These are phyloP conservation scores for Albifimbria verrucaria DNA, from an alignment of 2,329 filamentous ascomycete species.

Conservation along the genomic window DNA sequence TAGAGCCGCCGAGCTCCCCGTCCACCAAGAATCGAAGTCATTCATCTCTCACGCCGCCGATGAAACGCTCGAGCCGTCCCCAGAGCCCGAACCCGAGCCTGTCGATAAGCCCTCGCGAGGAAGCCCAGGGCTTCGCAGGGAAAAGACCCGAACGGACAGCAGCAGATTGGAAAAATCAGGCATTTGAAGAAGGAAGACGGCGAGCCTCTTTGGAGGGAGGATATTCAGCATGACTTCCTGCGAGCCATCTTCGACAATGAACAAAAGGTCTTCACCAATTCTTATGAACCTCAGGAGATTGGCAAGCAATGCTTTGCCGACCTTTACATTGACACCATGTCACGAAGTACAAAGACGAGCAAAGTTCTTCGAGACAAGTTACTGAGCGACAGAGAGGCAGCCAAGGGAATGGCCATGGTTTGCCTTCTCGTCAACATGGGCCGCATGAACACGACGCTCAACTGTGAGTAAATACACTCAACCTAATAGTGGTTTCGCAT, in stretches of 20 bases:
- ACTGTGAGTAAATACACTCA: constrained; percentile 60
- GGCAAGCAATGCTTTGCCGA: constrained; percentile 83
- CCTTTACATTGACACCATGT: constrained; percentile 98
- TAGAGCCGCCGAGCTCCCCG: constrained; percentile 44
- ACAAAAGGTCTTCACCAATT: constrained; percentile 79
- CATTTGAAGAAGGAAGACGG: constrained; percentile 88
- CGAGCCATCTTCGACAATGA: constrained; percentile 76
- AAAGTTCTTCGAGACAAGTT: constrained; percentile 98
- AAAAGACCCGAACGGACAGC: constrained; percentile 32
- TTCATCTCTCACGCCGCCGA: constrained; percentile 41
- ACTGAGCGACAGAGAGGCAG: constrained; percentile 83
- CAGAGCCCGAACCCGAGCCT: constrained; percentile 36
- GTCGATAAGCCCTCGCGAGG: constrained; percentile 33
- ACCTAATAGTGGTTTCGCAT: background rate
- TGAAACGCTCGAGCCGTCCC: constrained; percentile 41
- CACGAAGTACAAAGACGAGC: constrained; percentile 96
- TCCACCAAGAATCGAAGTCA: constrained; percentile 39
- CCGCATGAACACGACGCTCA: constrained; percentile 97
- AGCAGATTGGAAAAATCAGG: constrained; percentile 65
- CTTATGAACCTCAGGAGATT: constrained; percentile 63
- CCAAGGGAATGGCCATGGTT: constrained; percentile 99
- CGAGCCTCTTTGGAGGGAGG: constrained; percentile 79
- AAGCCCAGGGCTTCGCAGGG: constrained; percentile 31
- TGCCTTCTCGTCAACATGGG: constrained; percentile 96
- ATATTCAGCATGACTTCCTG: constrained; percentile 87